A percentile compares a stretch with the other conserved stretches of the same genome.
Conservation (phyloP, 2,329 filamentous ascomycete species). For the Cercospora zeae-maydis region DNA sequence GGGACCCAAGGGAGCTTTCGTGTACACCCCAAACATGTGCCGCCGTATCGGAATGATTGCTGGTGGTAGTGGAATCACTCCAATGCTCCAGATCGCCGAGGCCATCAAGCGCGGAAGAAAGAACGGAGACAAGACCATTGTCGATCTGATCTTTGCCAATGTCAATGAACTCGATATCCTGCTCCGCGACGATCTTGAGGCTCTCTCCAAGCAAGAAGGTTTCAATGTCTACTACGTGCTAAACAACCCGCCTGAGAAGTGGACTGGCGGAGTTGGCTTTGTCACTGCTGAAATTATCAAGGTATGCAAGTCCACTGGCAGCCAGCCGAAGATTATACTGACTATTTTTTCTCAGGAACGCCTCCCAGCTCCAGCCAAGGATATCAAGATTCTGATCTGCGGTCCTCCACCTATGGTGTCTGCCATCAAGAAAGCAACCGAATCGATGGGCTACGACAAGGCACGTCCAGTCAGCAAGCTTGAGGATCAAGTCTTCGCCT, state of each 20-base stretch:
- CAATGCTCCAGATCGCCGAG: conserved; percentile 94
- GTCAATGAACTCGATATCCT: conserved; percentile 91
- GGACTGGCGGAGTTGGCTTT: conserved; percentile 90
- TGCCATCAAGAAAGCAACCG: conserved; percentile 93
- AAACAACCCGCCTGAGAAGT: conserved; percentile 89
- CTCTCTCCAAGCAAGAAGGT: conserved; percentile 70
- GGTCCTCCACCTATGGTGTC: conserved; percentile 95
- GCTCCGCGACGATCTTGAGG: conserved; percentile 85
- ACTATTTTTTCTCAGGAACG: conserved; percentile 54
- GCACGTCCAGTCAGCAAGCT: conserved; percentile 94
- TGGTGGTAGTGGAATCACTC: conserved; percentile 94
- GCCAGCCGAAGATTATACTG: conserved; percentile 12
- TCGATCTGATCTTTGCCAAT: conserved; percentile 96
- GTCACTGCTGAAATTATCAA: conserved; percentile 95
- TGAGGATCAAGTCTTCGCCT: conserved; percentile 96
- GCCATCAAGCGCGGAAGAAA: conserved; percentile 60
- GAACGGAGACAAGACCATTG: conserved; percentile 69
- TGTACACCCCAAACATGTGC: conserved; percentile 96
- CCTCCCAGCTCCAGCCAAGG: conserved; percentile 75
- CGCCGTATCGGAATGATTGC: conserved; percentile 97
- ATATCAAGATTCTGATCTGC: conserved; percentile 92
- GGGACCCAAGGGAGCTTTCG: conserved; percentile 96
- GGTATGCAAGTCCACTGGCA: conserved; percentile 40
- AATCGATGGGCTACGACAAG: conserved; percentile 86
- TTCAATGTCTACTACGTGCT: conserved; percentile 93